Conservation (phyloP, 1,284 basidiomycete species). For the Puccinia horiana region DNA sequence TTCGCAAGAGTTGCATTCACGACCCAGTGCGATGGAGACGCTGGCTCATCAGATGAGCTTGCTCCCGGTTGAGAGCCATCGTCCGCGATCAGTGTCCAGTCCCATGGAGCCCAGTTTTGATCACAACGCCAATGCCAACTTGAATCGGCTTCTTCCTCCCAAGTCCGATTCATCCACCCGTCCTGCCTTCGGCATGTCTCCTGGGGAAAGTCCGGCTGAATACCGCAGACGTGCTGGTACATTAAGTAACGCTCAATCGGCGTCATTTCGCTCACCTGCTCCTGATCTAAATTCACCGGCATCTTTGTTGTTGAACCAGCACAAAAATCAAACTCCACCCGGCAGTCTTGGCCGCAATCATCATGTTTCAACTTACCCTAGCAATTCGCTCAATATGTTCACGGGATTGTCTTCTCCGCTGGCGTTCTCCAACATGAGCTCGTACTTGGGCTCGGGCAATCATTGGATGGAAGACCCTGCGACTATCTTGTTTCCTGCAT, state of each 20-base stretch:
- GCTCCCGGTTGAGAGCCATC: conserved; percentile 25
- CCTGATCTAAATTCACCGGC: background rate
- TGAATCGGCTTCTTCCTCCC: background rate
- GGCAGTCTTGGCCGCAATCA: conserved; percentile 1
- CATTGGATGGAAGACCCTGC: background rate
- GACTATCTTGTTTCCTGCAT: conserved; percentile 11
- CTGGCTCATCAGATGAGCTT: conserved; percentile 20
- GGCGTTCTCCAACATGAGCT: conserved; percentile 18
- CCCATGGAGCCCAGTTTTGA: conserved; percentile 38
- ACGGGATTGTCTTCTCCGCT: conserved; percentile 18
- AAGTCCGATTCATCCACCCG: background rate
- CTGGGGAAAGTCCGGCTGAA: background rate
- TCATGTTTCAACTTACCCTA: background rate
- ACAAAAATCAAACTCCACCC: background rate
- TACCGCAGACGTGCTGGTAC: conserved; percentile 39
- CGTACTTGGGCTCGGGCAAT: background rate
- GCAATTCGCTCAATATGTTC: conserved; percentile 1
- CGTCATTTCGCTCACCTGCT: background rate
- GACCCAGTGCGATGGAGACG: background rate
- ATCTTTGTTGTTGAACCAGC: conserved; percentile 1
- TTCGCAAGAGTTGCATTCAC: background rate
- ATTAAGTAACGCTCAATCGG: background rate
- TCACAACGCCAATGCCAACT: background rate
- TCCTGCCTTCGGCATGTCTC: background rate
- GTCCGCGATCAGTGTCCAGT: conserved; percentile 37